A percentile compares a stretch with the other conserved stretches of the same genome.
phyloP scores from a whole-genome alignment of 169 alveolate genomes.

The Fabrea salina region DNA sequence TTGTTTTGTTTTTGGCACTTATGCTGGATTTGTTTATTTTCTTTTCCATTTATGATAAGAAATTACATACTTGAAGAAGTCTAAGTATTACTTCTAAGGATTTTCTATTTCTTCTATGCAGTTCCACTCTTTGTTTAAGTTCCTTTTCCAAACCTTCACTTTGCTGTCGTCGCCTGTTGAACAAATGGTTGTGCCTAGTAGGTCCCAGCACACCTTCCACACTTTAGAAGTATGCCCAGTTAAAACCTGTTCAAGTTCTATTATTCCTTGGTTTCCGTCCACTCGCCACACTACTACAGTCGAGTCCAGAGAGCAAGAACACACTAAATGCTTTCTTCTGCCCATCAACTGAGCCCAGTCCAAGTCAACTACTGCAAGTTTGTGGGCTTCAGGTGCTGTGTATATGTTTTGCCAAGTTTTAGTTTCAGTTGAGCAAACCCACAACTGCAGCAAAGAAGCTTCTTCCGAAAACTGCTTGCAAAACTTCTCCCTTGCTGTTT shows the following conservation, averaged over 20 bases:
- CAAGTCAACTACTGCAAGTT: constrained; percentile 37
- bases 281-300: constrained; percentile 44
- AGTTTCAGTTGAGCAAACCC: neutral
- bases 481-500: constrained; percentile 3
- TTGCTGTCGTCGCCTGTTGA: constrained; percentile 44
- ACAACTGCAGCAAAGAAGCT: neutral
- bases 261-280: constrained; percentile 21
- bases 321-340: constrained; percentile 45
- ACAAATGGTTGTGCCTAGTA: constrained; percentile 40
- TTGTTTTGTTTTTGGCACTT: too few relatives aligned
- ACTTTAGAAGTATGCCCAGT: constrained; percentile 23
- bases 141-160: constrained; percentile 41
- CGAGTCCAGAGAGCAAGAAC: constrained; percentile 37
- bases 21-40: too few relatives aligned
- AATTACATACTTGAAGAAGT: too few relatives aligned
- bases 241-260: constrained; percentile 24
- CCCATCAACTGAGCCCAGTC: constrained; percentile 57
- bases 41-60: too few relatives aligned
- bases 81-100: too few relatives aligned
- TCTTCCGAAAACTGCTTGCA: neutral
- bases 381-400: constrained; percentile 34
- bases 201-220: constrained; percentile 45
- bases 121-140: neutral
- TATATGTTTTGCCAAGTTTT: constrained; percentile 6
- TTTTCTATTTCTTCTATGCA: neutral